phyloP scores from a whole-genome alignment of 768 basidiomycete genomes.

The Mycena polygramma region DNA sequence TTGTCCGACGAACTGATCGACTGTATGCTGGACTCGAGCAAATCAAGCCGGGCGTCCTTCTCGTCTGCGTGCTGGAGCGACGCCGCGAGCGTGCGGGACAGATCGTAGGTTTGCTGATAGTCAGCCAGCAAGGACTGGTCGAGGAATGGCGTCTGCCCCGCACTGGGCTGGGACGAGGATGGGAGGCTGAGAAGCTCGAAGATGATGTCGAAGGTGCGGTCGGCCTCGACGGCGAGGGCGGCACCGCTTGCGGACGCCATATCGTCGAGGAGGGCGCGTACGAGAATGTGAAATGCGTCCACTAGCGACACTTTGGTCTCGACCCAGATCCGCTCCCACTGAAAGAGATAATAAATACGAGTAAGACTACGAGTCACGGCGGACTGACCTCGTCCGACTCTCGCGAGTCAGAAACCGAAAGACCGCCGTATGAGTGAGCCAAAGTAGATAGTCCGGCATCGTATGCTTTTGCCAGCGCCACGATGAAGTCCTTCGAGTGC shows the following conservation, averaged over 20 bases:
- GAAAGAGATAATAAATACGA: neutral
- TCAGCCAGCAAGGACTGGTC: constrained; percentile 77
- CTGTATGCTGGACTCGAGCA: constrained; percentile 66
- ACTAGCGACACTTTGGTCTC: constrained; percentile 80
- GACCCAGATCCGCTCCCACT: constrained; percentile 81
- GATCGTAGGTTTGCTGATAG: constrained; percentile 77
- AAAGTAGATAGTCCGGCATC: constrained; percentile 68
- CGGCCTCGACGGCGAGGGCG: constrained; percentile 60
- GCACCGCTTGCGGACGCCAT: constrained; percentile 59
- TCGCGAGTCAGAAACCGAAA: constrained; percentile 47
- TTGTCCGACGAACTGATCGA: constrained; percentile 49
- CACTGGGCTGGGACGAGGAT: constrained; percentile 47
- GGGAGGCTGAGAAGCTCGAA: constrained; percentile 69
- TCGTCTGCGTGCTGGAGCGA: constrained; percentile 60
- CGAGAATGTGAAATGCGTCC: constrained; percentile 74
- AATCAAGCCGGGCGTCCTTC: constrained; percentile 70
- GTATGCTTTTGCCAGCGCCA: constrained; percentile 72
- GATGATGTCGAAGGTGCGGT: constrained; percentile 68
- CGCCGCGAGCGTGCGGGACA: constrained; percentile 63
- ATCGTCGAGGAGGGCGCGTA: constrained; percentile 63
- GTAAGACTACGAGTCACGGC: constrained; percentile 49
- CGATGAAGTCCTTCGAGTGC: constrained; percentile 63
- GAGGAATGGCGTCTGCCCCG: constrained; percentile 66
- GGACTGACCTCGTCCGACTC: constrained; percentile 43
- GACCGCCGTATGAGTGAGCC: constrained; percentile 73